These are phyloP conservation scores for Warburgia ugandensis DNA, from an alignment of 164 flowering plant genomes.

Conservation along the genomic window DNA sequence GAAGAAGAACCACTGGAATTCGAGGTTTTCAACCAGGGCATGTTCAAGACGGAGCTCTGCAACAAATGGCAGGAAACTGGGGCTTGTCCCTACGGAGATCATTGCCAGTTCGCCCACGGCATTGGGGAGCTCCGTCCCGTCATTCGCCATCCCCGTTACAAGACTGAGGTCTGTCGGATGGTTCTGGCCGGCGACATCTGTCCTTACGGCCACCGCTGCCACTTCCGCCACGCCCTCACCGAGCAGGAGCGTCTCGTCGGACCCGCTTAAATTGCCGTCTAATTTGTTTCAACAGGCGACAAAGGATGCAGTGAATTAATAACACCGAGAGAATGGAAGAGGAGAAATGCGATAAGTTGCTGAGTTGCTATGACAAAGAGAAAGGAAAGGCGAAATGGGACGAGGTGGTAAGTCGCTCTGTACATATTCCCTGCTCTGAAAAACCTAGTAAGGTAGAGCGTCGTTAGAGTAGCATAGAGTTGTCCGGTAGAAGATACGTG, in stretches of 20 bases:
- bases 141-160: conserved; percentile 93
- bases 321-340: too few species aligned
- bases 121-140: conserved; percentile 85
- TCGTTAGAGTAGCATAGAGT: too few species aligned
- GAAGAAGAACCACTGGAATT: conserved; percentile 55
- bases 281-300: neutral
- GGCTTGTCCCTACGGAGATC: conserved; percentile 66
- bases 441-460: too few species aligned
- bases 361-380: too few species aligned
- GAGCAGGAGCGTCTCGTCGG: conserved; percentile 50
- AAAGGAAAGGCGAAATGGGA: too few species aligned
- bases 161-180: conserved; percentile 93
- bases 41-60: conserved; percentile 89
- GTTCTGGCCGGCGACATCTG: conserved; percentile 66
- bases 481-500: too few species aligned
- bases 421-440: too few species aligned
- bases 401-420: too few species aligned
- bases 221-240: conserved; percentile 81
- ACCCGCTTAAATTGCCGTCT: neutral
- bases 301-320: too few species aligned
- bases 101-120: conserved; percentile 93
- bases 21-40: conserved; percentile 81
- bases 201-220: conserved; percentile 95
- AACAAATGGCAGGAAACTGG: conserved; percentile 93
- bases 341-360: too few species aligned